Evolutionary conservation across 257 asterid genomes (phyloP), one percentile per base, ranked within the genome.

Genomic region (Schizonepeta tenuifolia): DNA sequence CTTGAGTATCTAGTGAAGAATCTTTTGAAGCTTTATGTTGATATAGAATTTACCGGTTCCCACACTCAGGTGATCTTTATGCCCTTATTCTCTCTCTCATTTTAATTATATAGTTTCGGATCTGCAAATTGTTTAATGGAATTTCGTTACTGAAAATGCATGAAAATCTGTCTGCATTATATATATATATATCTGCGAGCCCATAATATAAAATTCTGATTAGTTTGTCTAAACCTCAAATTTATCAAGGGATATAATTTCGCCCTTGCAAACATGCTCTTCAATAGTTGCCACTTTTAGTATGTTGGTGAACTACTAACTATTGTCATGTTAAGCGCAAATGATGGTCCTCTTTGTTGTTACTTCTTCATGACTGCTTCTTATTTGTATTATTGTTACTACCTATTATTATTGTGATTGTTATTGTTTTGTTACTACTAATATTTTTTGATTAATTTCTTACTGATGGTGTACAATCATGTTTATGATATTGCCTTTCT

Each of bases 11-110:
- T 94, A 49, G 99, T 94, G 75, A 86, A 70, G 86, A 90, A 94
- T 79, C 97, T 94, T 73, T 78, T 91, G 84, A 94, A 91, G 88
- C 91, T 91, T 43, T 94, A 94, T 75, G 98, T 94, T 61, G 99
- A 94, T 83, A 94, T 94, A 51, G 99, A 94, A 83, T 94, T 94
- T 79, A 94, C 99, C 8, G 99, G 99, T 69, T 91, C 99, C 67
- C 99, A 94, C 64, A 91, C 98, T 53, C 99, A 94, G 99, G 99
- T 95, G 76, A 83, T 72, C 43, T 7, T 38, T 38, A 38, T 38
- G 11, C 43, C 43, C 43, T 7, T 38, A 38, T 38, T 31, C 36
- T 31, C 36, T 28, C 33, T 31, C 36, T 5, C 5, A 6, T 31
- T 31, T 31, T 4, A 31, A 31, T 31, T 31, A 31, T 4, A 31